Base-by-base conservation (phyloP, 495 filamentous ascomycete genomes). In the Staphylotrichum longicolle region DNA sequence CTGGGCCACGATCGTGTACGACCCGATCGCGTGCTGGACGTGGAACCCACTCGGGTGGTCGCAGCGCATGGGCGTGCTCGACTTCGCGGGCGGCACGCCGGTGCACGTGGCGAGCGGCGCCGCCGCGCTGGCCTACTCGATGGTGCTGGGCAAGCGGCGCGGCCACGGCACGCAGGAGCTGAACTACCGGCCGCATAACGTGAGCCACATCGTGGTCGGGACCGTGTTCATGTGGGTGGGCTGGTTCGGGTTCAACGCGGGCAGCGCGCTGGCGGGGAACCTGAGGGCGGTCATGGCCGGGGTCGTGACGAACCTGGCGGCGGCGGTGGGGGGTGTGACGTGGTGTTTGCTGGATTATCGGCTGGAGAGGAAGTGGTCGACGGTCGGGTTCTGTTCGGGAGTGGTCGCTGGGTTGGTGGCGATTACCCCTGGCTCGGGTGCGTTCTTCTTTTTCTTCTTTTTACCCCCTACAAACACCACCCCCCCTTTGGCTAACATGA, bases 191-290 rank as follows among this genome's bases (percentile, higher is more conserved):
- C 94, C 94, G 30, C 94, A 98, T 80, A 97, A 98, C 69, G 94
- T 98, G 52, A 96, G 92, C 30, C 92, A 96, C 73, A 91, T 98
- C 64, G 93, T 97, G 42, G 85, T 98, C 49, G 94, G 94, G 4
- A 98, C 94, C 11, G 92, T 97, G 53, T 97, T 98, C 80, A 87
- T 98, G 49, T 98, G 94, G 94, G 91, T 98, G 50, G 94, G 94
- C 35, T 98, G 94, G 94, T 97, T 97, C 71, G 94, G 94, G 53
- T 98, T 98, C 85, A 98, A 98, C 70, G 94, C 90, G 54, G 94
- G 94, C 60, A 91, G 87, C 32, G 94, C 93, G 14, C 82, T 96
- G 45, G 82, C 86, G 45, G 93, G 91, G 61, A 97, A 96, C 75
- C 75, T 96, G 75, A 88, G 94, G 66, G 86, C 94, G 57, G 83